These are phyloP conservation scores for Pelargonium fulgidum DNA, from an alignment of 441 rosid genomes.

Conservation along the genomic window DNA sequence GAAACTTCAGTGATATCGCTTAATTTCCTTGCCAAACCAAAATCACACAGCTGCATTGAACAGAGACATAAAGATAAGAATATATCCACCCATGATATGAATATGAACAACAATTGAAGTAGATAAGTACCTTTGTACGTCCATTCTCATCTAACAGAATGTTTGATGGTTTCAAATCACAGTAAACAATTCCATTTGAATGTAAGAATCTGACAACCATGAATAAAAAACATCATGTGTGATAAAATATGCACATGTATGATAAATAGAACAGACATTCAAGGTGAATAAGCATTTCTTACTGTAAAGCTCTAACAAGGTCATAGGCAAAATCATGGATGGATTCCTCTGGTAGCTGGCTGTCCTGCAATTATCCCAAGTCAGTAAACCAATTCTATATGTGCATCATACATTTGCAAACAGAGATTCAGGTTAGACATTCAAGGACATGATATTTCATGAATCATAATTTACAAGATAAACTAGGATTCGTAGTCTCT, in stretches of 20 bases:
- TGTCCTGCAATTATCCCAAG: conserved; percentile 52
- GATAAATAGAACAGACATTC: conserved; percentile 7
- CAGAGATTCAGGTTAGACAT: background rate
- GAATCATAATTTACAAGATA: background rate
- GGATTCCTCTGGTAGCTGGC: conserved; percentile 86
- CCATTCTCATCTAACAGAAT: conserved; percentile 92
- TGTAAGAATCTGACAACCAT: conserved; percentile 55
- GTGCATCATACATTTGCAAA: conserved; percentile 7
- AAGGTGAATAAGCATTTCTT: conserved; percentile 28
- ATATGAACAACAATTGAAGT: conserved; percentile 14
- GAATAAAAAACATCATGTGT: conserved; percentile 17
- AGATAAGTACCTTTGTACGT: conserved; percentile 54
- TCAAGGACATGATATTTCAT: background rate
- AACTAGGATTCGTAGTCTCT: too few relatives aligned
- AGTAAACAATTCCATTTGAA: conserved; percentile 81
- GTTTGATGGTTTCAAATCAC: conserved; percentile 95
- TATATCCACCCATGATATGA: conserved; percentile 13
- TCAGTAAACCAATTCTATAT: conserved; percentile 11
- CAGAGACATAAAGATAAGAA: conserved; percentile 14
- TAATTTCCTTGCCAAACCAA: conserved; percentile 84
- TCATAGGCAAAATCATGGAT: conserved; percentile 67
- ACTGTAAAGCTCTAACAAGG: conserved; percentile 81
- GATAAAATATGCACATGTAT: conserved; percentile 10
- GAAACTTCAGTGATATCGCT: conserved; percentile 66
- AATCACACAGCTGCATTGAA: conserved; percentile 82